These are phyloP conservation scores for Boeremia lycopersici DNA, from an alignment of 2,329 filamentous ascomycete species.

Conservation along the genomic window DNA sequence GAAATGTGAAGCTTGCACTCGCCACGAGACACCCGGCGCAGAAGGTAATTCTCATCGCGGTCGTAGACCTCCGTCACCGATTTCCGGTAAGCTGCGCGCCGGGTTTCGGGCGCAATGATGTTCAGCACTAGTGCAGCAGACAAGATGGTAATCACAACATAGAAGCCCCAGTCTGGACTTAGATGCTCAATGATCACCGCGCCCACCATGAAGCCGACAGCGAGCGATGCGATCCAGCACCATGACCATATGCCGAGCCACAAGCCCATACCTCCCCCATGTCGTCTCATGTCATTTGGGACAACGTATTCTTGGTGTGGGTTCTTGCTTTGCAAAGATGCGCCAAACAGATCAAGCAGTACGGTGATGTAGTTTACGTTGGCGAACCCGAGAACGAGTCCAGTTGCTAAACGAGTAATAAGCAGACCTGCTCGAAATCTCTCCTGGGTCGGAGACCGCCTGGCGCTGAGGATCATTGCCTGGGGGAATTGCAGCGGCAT, in stretches of 20 bases:
- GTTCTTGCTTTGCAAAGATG: conserved; percentile 72
- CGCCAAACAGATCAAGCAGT: conserved; percentile 76
- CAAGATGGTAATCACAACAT: conserved; percentile 71
- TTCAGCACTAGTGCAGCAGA: conserved; percentile 71
- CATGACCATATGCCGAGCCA: conserved; percentile 71
- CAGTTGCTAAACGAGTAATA: conserved; percentile 68
- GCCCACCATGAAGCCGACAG: conserved; percentile 73
- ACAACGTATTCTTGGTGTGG: conserved; percentile 76
- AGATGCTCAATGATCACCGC: conserved; percentile 69
- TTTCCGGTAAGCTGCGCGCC: conserved; percentile 70
- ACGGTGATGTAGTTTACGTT: conserved; percentile 78
- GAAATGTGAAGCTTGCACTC: conserved; percentile 79
- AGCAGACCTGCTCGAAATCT: conserved; percentile 67
- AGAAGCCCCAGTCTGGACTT: conserved; percentile 76
- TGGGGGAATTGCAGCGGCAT: conserved; percentile 79
- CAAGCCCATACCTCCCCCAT: conserved; percentile 79
- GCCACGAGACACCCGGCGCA: conserved; percentile 67
- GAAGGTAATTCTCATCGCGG: conserved; percentile 54
- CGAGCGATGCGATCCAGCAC: conserved; percentile 75
- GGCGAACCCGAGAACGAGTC: conserved; percentile 72
- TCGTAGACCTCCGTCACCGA: conserved; percentile 67
- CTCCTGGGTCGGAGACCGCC: conserved; percentile 61
- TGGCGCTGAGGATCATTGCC: conserved; percentile 66
- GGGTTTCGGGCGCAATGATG: conserved; percentile 72
- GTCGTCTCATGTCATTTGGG: conserved; percentile 70